Evolutionary conservation across 2,329 filamentous ascomycete genomes (phyloP).

Genomic region (Trichoderma lentiforme): DNA sequence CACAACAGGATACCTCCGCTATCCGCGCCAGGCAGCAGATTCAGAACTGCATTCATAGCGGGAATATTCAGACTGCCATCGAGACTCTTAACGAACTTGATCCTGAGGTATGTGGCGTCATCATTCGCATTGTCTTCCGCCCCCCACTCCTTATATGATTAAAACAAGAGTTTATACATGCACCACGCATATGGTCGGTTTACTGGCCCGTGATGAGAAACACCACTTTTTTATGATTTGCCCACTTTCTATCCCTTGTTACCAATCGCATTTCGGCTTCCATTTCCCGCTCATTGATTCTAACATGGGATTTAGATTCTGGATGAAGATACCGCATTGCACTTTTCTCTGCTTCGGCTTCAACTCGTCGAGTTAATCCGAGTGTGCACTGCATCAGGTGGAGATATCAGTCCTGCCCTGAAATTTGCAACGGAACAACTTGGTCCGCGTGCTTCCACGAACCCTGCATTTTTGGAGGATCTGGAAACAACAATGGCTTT

Average conservation of each 20-base stretch:
- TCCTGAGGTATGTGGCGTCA: constrained; percentile 67
- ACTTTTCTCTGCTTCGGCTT: constrained; percentile 84
- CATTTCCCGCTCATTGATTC: not conserved
- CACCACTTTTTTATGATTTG: constrained; percentile 54
- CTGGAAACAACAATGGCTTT: constrained; percentile 91
- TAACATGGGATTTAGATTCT: constrained; percentile 63
- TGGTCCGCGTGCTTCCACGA: constrained; percentile 79
- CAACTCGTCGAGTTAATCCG: constrained; percentile 94
- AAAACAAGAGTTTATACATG: constrained; percentile 82
- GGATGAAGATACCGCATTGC: constrained; percentile 75
- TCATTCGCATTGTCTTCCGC: constrained; percentile 41
- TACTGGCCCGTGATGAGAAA: constrained; percentile 87
- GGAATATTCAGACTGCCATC: constrained; percentile 82
- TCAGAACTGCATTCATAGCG: constrained; percentile 77
- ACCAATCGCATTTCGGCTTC: not conserved
- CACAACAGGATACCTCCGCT: constrained; percentile 66
- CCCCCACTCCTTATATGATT: constrained; percentile 65
- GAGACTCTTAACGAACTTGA: constrained; percentile 85
- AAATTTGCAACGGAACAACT: constrained; percentile 85
- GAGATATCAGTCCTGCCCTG: constrained; percentile 75
- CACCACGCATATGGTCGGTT: constrained; percentile 92
- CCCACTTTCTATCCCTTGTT: not conserved
- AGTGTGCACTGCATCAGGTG: constrained; percentile 61
- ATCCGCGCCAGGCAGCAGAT: constrained; percentile 81
- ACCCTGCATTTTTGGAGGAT: constrained; percentile 76